A percentile compares a stretch with the other conserved stretches of the same genome.
These are phyloP conservation scores for Chaetomiaceae sp. DNA, from an alignment of 2,329 filamentous ascomycete genomes.

Conservation along the genomic window DNA sequence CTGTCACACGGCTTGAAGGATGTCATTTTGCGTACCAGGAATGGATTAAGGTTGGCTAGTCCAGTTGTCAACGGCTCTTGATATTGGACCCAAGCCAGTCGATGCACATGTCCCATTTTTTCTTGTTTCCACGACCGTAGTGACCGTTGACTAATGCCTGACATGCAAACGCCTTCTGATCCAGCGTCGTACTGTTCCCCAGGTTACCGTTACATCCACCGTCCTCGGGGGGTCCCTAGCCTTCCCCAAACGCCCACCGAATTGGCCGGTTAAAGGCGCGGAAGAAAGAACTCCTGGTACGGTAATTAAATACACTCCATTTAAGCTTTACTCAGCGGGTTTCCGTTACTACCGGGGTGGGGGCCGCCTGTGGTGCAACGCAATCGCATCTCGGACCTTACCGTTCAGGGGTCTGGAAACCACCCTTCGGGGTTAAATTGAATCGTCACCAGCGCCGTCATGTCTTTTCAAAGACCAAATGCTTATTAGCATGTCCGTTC, in stretches of 20 bases:
- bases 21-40: not conserved
- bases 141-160: slow-evolving; percentile 13
- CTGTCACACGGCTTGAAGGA: not conserved
- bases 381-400: no score
- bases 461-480: slow-evolving; percentile 7
- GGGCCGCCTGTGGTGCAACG: no score
- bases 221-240: not conserved
- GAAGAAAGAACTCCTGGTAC: slow-evolving; percentile 1
- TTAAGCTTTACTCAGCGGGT: not conserved
- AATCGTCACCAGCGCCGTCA: not conserved
- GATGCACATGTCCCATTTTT: not conserved
- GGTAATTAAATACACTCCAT: slow-evolving; percentile 12
- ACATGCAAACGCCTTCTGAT: not conserved
- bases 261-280: slow-evolving; percentile 7
- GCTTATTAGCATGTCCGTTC: slow-evolving; percentile 13
- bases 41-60: slow-evolving; percentile 2
- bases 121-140: not conserved
- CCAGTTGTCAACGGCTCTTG: not conserved
- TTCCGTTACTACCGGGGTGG: not conserved
- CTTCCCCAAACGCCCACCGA: not conserved
- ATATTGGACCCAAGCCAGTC: not conserved
- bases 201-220: slow-evolving; percentile 1
- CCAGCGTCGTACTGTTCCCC: slow-evolving; percentile 3
- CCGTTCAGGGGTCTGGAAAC: no score
- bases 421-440: no score